Base-by-base conservation (phyloP, 2,329 filamentous ascomycete genomes). In the Aspergillus viridinutans region DNA sequence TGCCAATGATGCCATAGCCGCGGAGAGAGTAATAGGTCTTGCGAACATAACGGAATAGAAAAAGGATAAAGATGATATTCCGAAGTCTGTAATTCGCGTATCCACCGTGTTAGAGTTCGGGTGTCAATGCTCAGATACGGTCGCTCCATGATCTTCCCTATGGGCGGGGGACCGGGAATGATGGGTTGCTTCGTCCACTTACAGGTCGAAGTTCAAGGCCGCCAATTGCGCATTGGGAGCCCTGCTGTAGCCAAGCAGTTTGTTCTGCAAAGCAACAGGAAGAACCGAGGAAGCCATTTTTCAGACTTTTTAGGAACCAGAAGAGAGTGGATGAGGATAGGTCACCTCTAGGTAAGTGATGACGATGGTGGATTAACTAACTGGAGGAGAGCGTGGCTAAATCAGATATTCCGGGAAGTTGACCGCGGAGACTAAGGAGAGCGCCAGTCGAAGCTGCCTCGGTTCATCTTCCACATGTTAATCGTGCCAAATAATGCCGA, bases 11-110 rank as follows among this genome's bases (percentile, higher is more conserved):
- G 63, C 94, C 94, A 72, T 94, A 91, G 64, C 94, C 94, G 69
- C 90, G 90, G 64, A 97, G 82, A 70, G 94, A 90, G 78, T 91
- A 89, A 72, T 90, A 88, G 28, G 85, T 83, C 69, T 89, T 90
- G 63, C 91, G 90, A 32, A 88, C 84, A 81, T 92, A 89, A 71
- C 92, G 88, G 50, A 96, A 79, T 58, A 97, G 73, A 77, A 97
- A 97, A 66, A 96, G 83, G 70, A 92, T 81, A 74, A 97, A 96
- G 67, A 97, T 80, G 58, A 97, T 80, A 72, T 97, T 96, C 54
- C 90, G 90, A 60, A 96, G 70, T 58, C 90, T 93, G 63, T 45
- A 45, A 21, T 26, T 20, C 49, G 25, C 42, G 35, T 42, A 21
- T 55, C 56, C 49, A 54, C 54, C 42, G 43, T 29, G 53, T 57